Base-by-base conservation (phyloP, 2,329 filamentous ascomycete genomes). In the Exutisphaerella laricina region DNA sequence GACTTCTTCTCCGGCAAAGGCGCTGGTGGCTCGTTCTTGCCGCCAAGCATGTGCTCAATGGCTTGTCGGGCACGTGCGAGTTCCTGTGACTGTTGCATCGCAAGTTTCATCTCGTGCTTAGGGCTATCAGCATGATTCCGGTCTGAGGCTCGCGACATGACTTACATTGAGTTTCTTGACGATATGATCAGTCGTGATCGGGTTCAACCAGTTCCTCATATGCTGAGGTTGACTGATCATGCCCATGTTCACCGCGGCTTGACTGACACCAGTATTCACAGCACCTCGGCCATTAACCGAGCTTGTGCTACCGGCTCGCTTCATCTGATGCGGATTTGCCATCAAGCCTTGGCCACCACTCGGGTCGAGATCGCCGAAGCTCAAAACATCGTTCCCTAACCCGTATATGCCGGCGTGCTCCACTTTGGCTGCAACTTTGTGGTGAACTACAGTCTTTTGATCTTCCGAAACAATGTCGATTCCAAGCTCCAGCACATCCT, bases 401-500 rank as follows among this genome's bases (percentile, higher is more conserved):
- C 77, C 82, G 50, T 89, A 78, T 51, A 90, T 84, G 5, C 92
- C 92, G 28, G 92, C 88, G 68, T 96, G 88, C 64, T 98, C 92
- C 43, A 98, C 88, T 63, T 94, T 94, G 43, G 92, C 89, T 14
- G 90, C 89, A 35, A 98, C 92, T 63, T 98, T 98, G 70, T 97
- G 92, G 62, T 98, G 92, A 10, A 98, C 89, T 20, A 98, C 88
- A 0, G 89, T 96, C 69, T 95, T 97, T 64, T 97, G 90, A 63
- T 98, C 92, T 65, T 98, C 92, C 66, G 88, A 95, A 39, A 98
- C 90, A 60, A 98, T 98, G 62, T 98, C 92, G 58, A 98, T 98
- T 43, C 92, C 92, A 25, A 98, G 75, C 62, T 98, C 92, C 40
- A 98, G 72, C 50, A 92, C 87, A 61, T 98, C 92, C 53, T 88